Percentiles rank a stretch among this genome's conserved stretches.
These are phyloP conservation scores for Nidula niveotomentosa DNA, from an alignment of 1,284 basidiomycete species.

Conservation along the genomic window DNA sequence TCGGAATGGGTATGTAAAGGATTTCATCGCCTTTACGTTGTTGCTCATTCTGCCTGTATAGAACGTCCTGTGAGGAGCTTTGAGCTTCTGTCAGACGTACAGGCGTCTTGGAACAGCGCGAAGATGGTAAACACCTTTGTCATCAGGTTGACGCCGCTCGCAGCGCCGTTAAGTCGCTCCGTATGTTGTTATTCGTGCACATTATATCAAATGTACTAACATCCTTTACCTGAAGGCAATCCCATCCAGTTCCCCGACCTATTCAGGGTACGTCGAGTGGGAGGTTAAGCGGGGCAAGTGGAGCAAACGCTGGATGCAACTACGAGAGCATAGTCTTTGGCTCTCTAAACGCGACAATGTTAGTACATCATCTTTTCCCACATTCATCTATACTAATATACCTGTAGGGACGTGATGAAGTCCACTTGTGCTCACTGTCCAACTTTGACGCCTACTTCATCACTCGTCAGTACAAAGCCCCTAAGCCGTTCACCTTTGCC, in stretches of 20 bases:
- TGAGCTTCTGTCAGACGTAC: slow-evolving; percentile 72
- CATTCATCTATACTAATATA: not conserved
- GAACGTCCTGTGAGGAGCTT: slow-evolving; percentile 87
- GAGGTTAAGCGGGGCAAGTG: slow-evolving; percentile 90
- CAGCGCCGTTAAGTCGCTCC: slow-evolving; percentile 52
- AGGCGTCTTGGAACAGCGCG: slow-evolving; percentile 82
- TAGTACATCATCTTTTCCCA: slow-evolving; percentile 16
- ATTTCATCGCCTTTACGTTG: not conserved
- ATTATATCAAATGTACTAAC: slow-evolving; percentile 7
- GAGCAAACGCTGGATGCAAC: slow-evolving; percentile 85
- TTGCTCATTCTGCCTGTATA: slow-evolving; percentile 23
- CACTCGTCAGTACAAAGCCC: slow-evolving; percentile 70
- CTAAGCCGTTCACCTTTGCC: slow-evolving; percentile 80
- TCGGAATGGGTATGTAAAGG: slow-evolving; percentile 71
- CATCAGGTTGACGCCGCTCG: slow-evolving; percentile 69
- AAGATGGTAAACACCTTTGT: slow-evolving; percentile 77
- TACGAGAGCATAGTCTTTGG: slow-evolving; percentile 83
- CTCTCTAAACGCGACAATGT: slow-evolving; percentile 87
- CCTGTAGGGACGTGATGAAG: slow-evolving; percentile 80
- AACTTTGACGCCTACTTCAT: slow-evolving; percentile 85
- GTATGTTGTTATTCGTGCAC: slow-evolving; percentile 35
- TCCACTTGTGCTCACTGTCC: slow-evolving; percentile 75
- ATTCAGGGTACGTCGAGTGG: slow-evolving; percentile 79
- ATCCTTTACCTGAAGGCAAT: slow-evolving; percentile 47
- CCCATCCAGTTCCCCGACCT: slow-evolving; percentile 68